Percentiles rank a stretch among this genome's conserved stretches.
Conservation (phyloP, 129 eudicot species). For the Flaveria robusta region DNA sequence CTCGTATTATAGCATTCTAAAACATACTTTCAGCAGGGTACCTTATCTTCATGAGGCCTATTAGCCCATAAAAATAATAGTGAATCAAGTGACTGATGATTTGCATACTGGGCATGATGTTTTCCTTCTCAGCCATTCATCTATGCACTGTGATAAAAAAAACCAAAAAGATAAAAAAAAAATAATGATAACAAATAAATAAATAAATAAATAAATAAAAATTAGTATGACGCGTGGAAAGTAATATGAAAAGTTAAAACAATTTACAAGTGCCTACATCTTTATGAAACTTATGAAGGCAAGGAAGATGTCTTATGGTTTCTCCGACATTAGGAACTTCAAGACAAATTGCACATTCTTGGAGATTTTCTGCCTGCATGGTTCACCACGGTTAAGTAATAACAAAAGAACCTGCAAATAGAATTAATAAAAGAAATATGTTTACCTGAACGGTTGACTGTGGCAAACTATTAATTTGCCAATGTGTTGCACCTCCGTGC, state of each 20-base stretch:
- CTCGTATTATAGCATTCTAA: slow-evolving; percentile 12
- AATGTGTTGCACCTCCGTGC: slow-evolving; percentile 80
- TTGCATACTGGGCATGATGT: slow-evolving; percentile 96
- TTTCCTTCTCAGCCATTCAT: slow-evolving; percentile 87
- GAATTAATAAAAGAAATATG: background rate
- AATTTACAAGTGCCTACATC: slow-evolving; percentile 51
- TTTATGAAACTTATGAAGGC: slow-evolving; percentile 95
- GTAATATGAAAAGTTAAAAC: background rate
- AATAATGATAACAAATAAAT: no score
- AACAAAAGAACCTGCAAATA: background rate
- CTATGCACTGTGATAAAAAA: slow-evolving; percentile 70
- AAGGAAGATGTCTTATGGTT: slow-evolving; percentile 92
- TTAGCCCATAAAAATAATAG: background rate
- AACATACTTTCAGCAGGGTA: slow-evolving; percentile 3
- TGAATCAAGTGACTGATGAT: slow-evolving; percentile 67
- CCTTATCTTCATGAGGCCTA: slow-evolving; percentile 21
- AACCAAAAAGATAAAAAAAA: background rate
- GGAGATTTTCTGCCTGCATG: slow-evolving; percentile 68
- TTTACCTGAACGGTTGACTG: slow-evolving; percentile 83
- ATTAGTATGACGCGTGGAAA: background rate
- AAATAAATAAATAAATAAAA: no score
- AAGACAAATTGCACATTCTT: slow-evolving; percentile 90
- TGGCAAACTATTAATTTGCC: slow-evolving; percentile 74
- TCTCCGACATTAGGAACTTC: slow-evolving; percentile 82
- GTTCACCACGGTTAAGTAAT: slow-evolving; percentile 20